Evolutionary conservation across 768 basidiomycete genomes (phyloP), one percentile per base, ranked within the genome.

Genomic region (Naganishia antarctica): DNA sequence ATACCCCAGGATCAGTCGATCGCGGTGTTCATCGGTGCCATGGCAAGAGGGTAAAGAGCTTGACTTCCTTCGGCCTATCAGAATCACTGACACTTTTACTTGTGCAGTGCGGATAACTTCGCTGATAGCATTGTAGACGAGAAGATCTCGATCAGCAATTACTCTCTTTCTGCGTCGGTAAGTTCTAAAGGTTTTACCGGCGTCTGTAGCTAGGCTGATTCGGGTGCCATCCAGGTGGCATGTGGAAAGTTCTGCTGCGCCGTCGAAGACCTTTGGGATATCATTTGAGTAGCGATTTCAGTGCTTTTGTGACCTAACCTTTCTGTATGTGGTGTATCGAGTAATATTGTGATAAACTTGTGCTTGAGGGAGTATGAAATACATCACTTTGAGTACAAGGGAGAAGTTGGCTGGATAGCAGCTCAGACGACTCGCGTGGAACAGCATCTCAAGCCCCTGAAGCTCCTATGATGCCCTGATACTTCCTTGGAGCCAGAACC

Each of bases 11-110:
- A 90, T 4, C 91, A 97, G 71, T 87, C 87, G 40, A 80, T 99
- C 60, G 92, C 91, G 18, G 89, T 99, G 61, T 96, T 97, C 70
- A 92, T 99, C 62, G 94, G 94, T 51, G 96, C 94, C 23, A 99
- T 99, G 94, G 94, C 94, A 6, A 83, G 94, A 64, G 94, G 94
- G 76, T 57, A 57, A 37, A 34, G 23, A 1, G 12, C 23, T 13
- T 37, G 34, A 37, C 21, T 34, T 32, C 21, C 3, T 12, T 16
- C 29, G 23, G 0, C 47, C 8, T 25, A 34, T 12, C 23, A 45
- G 16, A 15, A n/a, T 32, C 26, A 25, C 2, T 16, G 13, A 16
- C 18, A 11, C 71, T 79, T 80, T 12, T 4, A 2, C 2, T 57
- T 15, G 2, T n/a, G 11, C 31, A 57, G 53, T 4, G 86, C 84